A percentile compares a stretch with the other conserved stretches of the same genome.
phyloP scores from a whole-genome alignment of 2,329 filamentous ascomycete genomes.

The Trichoderma cornu-damae region DNA sequence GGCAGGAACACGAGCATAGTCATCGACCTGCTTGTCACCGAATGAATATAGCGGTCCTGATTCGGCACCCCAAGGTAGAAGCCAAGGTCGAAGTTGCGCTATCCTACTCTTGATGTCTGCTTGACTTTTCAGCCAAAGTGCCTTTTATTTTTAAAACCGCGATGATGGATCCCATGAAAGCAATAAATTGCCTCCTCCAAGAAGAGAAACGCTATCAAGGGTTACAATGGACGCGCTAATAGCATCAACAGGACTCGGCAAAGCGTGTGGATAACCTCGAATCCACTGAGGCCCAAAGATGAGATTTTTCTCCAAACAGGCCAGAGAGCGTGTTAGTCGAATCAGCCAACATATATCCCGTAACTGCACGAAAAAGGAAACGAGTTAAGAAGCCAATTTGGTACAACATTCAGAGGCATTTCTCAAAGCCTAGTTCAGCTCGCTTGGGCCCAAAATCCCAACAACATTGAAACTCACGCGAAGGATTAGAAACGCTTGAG shows the following conservation, averaged over 20 bases:
- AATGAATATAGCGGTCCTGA: slow-evolving; percentile 31
- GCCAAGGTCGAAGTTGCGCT: slow-evolving; percentile 40
- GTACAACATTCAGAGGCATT: neutral
- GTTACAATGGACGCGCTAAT: slow-evolving; percentile 53
- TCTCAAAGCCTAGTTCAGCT: neutral
- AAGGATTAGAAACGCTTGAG: slow-evolving; percentile 7
- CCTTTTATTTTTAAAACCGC: neutral
- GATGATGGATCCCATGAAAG: neutral
- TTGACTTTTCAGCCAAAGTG: slow-evolving; percentile 29
- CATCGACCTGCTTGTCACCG: slow-evolving; percentile 23
- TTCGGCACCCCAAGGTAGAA: slow-evolving; percentile 33
- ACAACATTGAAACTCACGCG: slow-evolving; percentile 9
- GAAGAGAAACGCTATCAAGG: slow-evolving; percentile 55
- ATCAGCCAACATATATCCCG: slow-evolving; percentile 12
- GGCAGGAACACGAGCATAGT: slow-evolving; percentile 17
- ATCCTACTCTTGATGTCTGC: slow-evolving; percentile 2
- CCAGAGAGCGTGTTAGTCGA: neutral
- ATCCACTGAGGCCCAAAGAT: slow-evolving; percentile 45
- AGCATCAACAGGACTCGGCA: slow-evolving; percentile 64
- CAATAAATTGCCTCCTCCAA: slow-evolving; percentile 57
- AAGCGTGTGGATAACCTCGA: slow-evolving; percentile 59
- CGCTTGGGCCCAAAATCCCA: neutral
- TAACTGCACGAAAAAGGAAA: neutral
- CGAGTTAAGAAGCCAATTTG: neutral
- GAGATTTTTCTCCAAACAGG: slow-evolving; percentile 7